Conservation (phyloP, 208 protist species). For the Leishmania lainsoni region DNA sequence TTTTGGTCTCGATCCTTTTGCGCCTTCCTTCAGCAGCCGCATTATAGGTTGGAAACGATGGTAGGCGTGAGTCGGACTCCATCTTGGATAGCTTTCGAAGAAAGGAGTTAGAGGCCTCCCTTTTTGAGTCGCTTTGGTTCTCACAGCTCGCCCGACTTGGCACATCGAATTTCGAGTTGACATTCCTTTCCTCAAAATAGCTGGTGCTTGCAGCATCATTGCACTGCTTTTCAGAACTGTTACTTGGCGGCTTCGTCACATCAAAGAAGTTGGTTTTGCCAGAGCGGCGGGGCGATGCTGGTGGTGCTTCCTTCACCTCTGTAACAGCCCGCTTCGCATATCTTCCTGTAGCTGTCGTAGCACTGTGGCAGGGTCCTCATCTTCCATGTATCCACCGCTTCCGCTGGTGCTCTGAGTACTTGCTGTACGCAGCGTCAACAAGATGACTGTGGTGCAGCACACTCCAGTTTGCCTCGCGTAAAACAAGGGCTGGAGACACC, state of each 20-base stretch:
- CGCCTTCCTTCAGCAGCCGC: conserved; percentile 41
- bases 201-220: neutral
- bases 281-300: conserved; percentile 32
- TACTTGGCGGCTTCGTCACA: neutral
- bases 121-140: neutral
- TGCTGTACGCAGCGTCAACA: neutral
- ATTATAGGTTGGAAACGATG: conserved; percentile 59
- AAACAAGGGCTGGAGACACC: conserved; percentile 7
- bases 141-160: neutral
- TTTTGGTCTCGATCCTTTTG: conserved; percentile 54
- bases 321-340: conserved; percentile 26
- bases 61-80: conserved; percentile 49
- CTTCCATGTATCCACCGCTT: conserved; percentile 7
- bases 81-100: conserved; percentile 63
- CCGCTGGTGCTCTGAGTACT: neutral
- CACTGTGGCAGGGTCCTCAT: conserved; percentile 53
- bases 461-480: neutral
- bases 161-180: neutral
- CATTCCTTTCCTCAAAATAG: neutral
- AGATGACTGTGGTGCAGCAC: neutral
- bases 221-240: neutral
- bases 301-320: conserved; percentile 32
- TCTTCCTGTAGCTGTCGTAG: conserved; percentile 45
- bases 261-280: conserved; percentile 55
- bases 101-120: conserved; percentile 42